Conservation (phyloP, 1,284 basidiomycete genomes). For the Rhodotorula sp. region DNA sequence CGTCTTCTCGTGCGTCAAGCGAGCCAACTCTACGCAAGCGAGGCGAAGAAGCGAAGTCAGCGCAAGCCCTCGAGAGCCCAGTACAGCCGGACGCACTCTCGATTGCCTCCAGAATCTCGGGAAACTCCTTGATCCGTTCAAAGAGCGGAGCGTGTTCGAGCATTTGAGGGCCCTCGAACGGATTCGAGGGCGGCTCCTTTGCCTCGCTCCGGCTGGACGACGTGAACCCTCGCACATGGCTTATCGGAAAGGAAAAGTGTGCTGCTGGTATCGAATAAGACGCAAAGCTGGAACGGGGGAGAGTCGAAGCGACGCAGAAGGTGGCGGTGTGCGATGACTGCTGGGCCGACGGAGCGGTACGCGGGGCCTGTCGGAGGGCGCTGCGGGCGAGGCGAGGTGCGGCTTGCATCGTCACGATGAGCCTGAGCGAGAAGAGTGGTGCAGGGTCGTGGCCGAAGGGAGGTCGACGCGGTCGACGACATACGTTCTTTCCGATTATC, state of each 20-base stretch:
- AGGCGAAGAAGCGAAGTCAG: neutral
- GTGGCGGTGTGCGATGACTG: no score
- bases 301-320: no score
- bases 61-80: neutral
- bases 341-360: no score
- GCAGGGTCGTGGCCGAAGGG: no score
- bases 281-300: no score
- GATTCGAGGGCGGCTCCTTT: constrained; percentile 7
- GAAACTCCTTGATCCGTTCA: constrained; percentile 24
- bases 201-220: neutral
- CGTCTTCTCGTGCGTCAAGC: constrained; percentile 29
- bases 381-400: no score
- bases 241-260: neutral
- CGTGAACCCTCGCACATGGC: constrained; percentile 9
- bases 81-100: constrained; percentile 13
- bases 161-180: constrained; percentile 19
- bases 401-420: no score
- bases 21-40: constrained; percentile 15
- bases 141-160: constrained; percentile 28
- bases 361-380: no score
- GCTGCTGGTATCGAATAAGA: no score
- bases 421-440: no score
- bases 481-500: no score
- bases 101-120: constrained; percentile 28
- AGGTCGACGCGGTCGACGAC: no score